Evolutionary conservation across 495 filamentous ascomycete genomes (phyloP).

Genomic region (Lepidopterella palustris): DNA sequence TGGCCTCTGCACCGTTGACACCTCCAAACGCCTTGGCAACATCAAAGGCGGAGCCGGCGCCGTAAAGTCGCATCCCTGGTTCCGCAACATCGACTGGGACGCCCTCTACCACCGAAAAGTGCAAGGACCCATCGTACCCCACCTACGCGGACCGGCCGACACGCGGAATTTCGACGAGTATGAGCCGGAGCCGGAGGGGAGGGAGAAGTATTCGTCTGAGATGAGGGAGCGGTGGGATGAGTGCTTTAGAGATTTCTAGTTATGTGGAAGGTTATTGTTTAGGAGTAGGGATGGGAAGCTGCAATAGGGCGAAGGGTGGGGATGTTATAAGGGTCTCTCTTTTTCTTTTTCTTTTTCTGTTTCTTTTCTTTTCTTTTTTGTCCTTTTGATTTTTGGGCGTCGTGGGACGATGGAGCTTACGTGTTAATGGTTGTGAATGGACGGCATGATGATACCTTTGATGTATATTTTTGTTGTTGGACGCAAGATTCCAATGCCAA

Average conservation of each 20-base stretch:
- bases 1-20: conserved; percentile 81
- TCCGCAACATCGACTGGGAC: conserved; percentile 77
- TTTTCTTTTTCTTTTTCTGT: not conserved
- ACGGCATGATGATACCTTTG: no score
- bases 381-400: not conserved
- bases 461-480: no score
- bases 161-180: conserved; percentile 89
- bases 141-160: conserved; percentile 72
- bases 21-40: conserved; percentile 79
- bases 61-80: conserved; percentile 87
- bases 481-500: no score
- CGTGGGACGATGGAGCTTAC: no score
- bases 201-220: conserved; percentile 64
- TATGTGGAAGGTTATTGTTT: not conserved
- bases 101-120: conserved; percentile 59
- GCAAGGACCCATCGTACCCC: conserved; percentile 80
- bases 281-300: not conserved
- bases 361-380: no score
- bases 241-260: conserved; percentile 71
- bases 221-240: conserved; percentile 68
- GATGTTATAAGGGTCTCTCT: not conserved
- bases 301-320: not conserved
- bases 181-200: conserved; percentile 50
- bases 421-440: not conserved
- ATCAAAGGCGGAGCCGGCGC: conserved; percentile 73